These are phyloP conservation scores for Abelmoschus esculentus DNA, from an alignment of 345 rosid species.

Conservation along the genomic window DNA sequence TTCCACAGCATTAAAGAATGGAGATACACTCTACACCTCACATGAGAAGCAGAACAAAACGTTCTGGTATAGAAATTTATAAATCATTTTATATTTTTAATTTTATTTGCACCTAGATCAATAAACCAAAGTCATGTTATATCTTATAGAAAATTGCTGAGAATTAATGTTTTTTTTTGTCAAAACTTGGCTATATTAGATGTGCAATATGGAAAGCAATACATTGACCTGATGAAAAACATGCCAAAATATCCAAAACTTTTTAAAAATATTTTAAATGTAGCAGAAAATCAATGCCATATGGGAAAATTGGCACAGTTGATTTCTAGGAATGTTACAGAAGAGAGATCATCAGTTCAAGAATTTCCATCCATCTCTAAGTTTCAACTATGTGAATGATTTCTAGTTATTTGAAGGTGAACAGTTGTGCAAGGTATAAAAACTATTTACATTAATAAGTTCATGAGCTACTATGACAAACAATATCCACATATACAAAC, in stretches of 20 bases:
- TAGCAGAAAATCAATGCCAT: not conserved
- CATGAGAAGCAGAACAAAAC: not conserved
- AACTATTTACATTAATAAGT: not conserved
- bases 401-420: not conserved
- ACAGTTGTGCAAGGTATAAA: not conserved
- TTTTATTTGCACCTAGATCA: not conserved
- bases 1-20: not conserved
- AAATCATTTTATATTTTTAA: not conserved
- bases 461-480: not conserved
- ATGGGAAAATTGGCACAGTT: not conserved
- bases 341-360: not conserved
- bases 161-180: not conserved
- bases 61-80: not conserved
- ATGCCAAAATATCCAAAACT: not conserved
- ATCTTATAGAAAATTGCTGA: not conserved
- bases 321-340: not conserved
- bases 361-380: not conserved
- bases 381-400: not conserved
- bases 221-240: not conserved
- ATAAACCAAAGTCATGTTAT: not conserved
- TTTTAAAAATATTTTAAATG: no score
- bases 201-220: not conserved
- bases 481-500: not conserved
- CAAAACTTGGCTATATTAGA: not conserved
- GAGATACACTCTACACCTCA: not conserved